Evolutionary conservation across 257 asterid species (phyloP).

Genomic region (Solanum chmielewskii): DNA sequence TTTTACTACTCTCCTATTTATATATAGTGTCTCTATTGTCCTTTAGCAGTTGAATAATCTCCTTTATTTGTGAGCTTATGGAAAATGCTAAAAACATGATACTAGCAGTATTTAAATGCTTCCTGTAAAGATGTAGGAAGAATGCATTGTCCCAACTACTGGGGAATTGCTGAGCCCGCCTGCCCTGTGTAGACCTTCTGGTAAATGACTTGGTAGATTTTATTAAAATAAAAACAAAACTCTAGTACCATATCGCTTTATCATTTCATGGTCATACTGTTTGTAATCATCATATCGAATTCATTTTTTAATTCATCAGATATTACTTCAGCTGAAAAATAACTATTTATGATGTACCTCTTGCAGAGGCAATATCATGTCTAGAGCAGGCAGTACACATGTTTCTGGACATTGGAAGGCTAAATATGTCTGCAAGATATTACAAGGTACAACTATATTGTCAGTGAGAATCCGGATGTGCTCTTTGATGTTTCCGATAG

Average conservation of each 20-base stretch:
- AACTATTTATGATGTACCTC: conserved; percentile 1
- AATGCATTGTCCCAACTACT: neutral
- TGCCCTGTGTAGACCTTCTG: neutral
- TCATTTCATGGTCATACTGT: neutral
- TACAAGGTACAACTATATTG: conserved; percentile 52
- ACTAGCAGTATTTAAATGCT: neutral
- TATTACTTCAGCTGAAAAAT: neutral
- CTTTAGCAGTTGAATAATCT: neutral
- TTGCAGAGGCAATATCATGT: conserved; percentile 77
- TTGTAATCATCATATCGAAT: neutral
- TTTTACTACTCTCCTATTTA: neutral
- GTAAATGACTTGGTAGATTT: neutral
- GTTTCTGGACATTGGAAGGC: conserved; percentile 59
- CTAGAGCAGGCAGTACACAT: conserved; percentile 69
- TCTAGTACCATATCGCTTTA: neutral
- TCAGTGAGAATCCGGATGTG: neutral
- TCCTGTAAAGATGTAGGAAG: neutral
- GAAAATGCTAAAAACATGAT: neutral
- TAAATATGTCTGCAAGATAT: conserved; percentile 89
- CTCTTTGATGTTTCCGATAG: neutral
- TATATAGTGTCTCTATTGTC: neutral
- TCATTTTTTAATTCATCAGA: neutral
- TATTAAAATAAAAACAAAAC: neutral
- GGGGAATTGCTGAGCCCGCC: neutral
- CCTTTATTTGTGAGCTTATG: neutral